Conservation (phyloP, 257 asterid species). For the Scutellaria minor region DNA sequence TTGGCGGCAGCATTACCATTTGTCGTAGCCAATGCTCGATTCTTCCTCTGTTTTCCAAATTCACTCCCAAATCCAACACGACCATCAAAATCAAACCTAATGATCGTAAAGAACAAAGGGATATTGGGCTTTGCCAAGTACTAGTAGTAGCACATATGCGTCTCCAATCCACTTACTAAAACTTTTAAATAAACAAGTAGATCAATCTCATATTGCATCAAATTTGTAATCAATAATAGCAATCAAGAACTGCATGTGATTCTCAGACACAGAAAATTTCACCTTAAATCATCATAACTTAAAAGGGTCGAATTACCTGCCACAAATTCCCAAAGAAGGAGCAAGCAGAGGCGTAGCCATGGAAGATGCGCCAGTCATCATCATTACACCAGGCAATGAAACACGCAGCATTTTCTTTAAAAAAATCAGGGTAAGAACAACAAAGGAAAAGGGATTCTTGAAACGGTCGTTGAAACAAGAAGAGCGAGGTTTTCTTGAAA, state of each 20-base stretch:
- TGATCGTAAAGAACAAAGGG: conserved; percentile 70
- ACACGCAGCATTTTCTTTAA: conserved; percentile 51
- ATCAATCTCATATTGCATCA: conserved; percentile 28
- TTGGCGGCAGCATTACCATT: conserved; percentile 52
- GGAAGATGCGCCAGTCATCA: conserved; percentile 42
- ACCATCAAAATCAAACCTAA: conserved; percentile 71
- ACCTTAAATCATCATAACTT: conserved; percentile 2
- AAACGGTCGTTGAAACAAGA: conserved; percentile 33
- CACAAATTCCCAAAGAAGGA: conserved; percentile 44
- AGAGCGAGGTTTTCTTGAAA: conserved; percentile 35
- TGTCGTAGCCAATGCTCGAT: conserved; percentile 39
- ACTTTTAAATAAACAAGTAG: conserved; percentile 37
- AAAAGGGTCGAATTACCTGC: conserved; percentile 53
- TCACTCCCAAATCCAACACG: conserved; percentile 64
- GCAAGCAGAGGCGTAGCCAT: conserved; percentile 42
- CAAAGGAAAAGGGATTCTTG: background rate
- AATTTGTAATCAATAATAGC: conserved; percentile 28
- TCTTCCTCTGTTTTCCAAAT: conserved; percentile 54
- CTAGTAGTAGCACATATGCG: conserved; percentile 46
- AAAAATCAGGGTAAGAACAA: conserved; percentile 18
- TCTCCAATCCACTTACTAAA: conserved; percentile 50
- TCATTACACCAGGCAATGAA: conserved; percentile 49
- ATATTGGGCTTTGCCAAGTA: conserved; percentile 64
- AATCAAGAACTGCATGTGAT: conserved; percentile 24
- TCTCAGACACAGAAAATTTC: conserved; percentile 26